phyloP scores from a whole-genome alignment of 2,329 filamentous ascomycete genomes.

The Piedraia hortae region DNA sequence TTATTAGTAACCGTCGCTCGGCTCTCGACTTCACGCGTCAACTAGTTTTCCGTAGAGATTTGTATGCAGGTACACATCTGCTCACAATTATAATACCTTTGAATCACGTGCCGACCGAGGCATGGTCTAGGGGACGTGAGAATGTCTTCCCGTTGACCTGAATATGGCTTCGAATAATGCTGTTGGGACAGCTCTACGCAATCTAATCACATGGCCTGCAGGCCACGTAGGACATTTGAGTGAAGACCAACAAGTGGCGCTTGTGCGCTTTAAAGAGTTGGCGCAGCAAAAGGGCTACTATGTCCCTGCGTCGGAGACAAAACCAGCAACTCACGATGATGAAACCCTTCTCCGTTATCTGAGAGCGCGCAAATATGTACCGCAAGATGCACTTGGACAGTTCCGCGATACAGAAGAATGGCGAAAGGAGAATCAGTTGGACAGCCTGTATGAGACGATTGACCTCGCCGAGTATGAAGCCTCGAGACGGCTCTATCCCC shows the following conservation, averaged over 20 bases:
- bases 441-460: constrained; percentile 61
- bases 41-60: no score
- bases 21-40: no score
- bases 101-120: neutral
- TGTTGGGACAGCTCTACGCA: no score
- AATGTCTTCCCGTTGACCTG: no score
- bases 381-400: constrained; percentile 51
- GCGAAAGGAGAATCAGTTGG: constrained; percentile 52
- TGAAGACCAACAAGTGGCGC: constrained; percentile 34
- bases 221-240: constrained; percentile 64
- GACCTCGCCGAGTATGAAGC: constrained; percentile 63
- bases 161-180: no score
- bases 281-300: constrained; percentile 38
- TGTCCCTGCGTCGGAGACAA: constrained; percentile 18
- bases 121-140: constrained; percentile 1
- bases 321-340: constrained; percentile 38
- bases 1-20: no score
- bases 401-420: constrained; percentile 76
- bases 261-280: constrained; percentile 43
- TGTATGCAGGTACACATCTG: no score
- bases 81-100: no score
- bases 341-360: constrained; percentile 56
- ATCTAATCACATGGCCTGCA: constrained; percentile 27
- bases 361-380: constrained; percentile 55
- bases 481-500: constrained; percentile 57